Conservation (phyloP, 2,329 filamentous ascomycete species). For the Fusarium mundagurra region DNA sequence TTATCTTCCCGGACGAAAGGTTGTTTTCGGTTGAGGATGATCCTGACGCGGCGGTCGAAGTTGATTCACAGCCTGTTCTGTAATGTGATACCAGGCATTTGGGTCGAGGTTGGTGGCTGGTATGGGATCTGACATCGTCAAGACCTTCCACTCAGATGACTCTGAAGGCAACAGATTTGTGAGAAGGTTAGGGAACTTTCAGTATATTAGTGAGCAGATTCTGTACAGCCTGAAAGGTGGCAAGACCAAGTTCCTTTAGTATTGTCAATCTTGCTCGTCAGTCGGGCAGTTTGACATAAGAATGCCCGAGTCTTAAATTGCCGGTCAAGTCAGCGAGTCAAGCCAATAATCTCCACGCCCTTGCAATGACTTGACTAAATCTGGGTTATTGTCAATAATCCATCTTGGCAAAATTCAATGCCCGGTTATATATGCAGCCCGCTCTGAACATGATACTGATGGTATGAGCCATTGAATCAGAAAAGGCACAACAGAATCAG, state of each 20-base stretch:
- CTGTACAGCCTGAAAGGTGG: neutral
- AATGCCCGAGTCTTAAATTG: neutral
- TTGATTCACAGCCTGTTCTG: constrained; percentile 45
- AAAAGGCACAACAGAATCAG: neutral
- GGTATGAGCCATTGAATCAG: neutral
- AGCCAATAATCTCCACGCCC: neutral
- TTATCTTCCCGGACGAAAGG: neutral
- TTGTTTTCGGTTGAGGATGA: neutral
- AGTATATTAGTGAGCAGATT: neutral
- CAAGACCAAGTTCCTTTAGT: no score
- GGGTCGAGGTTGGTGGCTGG: constrained; percentile 42
- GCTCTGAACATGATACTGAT: neutral
- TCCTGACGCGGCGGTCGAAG: neutral
- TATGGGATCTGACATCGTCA: neutral
- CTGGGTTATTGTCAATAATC: neutral
- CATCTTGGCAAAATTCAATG: neutral
- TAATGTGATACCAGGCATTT: constrained; percentile 48
- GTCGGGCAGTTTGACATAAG: neutral
- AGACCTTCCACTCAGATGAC: neutral
- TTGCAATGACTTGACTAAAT: neutral
- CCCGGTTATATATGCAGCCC: neutral
- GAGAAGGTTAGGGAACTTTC: neutral
- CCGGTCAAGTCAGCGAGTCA: neutral
- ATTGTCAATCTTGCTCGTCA: neutral
- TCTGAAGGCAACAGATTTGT: neutral